These are phyloP conservation scores for Penicillium sp. DNA, from an alignment of 2,329 filamentous ascomycete species.

Conservation along the genomic window DNA sequence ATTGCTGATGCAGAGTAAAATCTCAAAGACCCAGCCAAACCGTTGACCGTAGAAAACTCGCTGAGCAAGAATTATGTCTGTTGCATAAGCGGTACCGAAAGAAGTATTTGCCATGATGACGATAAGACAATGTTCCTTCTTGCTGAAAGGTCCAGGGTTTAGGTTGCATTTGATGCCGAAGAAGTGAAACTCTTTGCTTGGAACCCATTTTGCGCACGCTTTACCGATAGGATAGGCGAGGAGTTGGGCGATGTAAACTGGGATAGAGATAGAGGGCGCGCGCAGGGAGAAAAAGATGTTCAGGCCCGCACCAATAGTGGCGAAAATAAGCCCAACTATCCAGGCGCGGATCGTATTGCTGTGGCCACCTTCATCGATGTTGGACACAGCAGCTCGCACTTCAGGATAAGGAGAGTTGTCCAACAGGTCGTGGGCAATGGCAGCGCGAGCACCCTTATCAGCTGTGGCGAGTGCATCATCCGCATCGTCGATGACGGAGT, in stretches of 20 bases:
- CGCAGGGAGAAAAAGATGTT: constrained; percentile 61
- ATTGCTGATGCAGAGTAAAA: constrained; percentile 66
- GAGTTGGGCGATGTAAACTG: constrained; percentile 64
- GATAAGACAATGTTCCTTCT: constrained; percentile 49
- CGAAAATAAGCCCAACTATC: constrained; percentile 61
- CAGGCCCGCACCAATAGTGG: constrained; percentile 60
- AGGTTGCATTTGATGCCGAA: constrained; percentile 42
- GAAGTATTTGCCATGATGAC: constrained; percentile 65
- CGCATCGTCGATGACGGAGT: too few species aligned
- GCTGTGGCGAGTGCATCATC: constrained; percentile 53
- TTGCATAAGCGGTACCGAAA: constrained; percentile 68
- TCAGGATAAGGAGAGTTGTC: constrained; percentile 69
- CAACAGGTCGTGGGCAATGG: constrained; percentile 61
- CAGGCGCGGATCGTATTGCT: constrained; percentile 66
- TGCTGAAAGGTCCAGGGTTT: constrained; percentile 48
- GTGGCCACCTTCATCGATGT: constrained; percentile 64
- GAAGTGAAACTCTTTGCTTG: constrained; percentile 34
- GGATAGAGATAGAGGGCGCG: constrained; percentile 60
- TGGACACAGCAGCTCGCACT: constrained; percentile 66
- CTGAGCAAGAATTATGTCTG: constrained; percentile 71
- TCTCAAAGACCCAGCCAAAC: constrained; percentile 66
- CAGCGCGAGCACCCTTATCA: constrained; percentile 57
- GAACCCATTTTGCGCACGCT: constrained; percentile 42
- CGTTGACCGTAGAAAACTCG: constrained; percentile 70
- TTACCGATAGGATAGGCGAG: constrained; percentile 57